Conservation (phyloP, 345 rosid species). For the Corchorus capsularis region DNA sequence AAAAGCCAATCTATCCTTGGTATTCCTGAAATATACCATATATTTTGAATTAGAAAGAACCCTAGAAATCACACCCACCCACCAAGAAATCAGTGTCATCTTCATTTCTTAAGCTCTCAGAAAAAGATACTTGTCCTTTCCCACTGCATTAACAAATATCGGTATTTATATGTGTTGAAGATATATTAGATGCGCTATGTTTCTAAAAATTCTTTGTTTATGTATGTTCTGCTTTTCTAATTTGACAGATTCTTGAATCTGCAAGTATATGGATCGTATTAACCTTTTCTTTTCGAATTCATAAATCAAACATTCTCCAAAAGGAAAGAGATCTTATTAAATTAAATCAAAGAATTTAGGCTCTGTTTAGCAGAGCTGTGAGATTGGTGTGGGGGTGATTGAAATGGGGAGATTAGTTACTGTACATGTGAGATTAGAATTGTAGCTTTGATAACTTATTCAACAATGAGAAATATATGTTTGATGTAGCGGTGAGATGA, state of each 20-base stretch:
- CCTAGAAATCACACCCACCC: slow-evolving; percentile 70
- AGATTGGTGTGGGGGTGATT: too few species aligned
- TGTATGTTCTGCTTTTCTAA: too few species aligned
- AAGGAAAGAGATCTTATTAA: too few species aligned
- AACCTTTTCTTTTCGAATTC: neutral
- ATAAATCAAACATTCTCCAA: neutral
- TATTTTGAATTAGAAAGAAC: slow-evolving; percentile 52
- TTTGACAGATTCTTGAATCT: too few species aligned
- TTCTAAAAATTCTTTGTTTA: slow-evolving; percentile 17
- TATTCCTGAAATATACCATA: slow-evolving; percentile 49
- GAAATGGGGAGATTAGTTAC: too few species aligned
- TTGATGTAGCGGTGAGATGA: too few species aligned
- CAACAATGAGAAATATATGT: too few species aligned
- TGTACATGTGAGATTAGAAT: too few species aligned
- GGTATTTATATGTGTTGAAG: too few species aligned
- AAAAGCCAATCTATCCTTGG: slow-evolving; percentile 54
- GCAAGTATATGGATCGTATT: neutral
- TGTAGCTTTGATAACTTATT: too few species aligned
- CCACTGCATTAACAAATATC: slow-evolving; percentile 48
- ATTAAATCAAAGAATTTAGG: too few species aligned
- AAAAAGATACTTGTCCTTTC: slow-evolving; percentile 52
- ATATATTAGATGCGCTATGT: slow-evolving; percentile 32
- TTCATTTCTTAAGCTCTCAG: slow-evolving; percentile 58
- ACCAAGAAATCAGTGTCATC: slow-evolving; percentile 78
- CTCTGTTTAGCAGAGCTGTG: too few species aligned